Conservation (phyloP, 768 basidiomycete genomes). For the Boletus reticuloceps region DNA sequence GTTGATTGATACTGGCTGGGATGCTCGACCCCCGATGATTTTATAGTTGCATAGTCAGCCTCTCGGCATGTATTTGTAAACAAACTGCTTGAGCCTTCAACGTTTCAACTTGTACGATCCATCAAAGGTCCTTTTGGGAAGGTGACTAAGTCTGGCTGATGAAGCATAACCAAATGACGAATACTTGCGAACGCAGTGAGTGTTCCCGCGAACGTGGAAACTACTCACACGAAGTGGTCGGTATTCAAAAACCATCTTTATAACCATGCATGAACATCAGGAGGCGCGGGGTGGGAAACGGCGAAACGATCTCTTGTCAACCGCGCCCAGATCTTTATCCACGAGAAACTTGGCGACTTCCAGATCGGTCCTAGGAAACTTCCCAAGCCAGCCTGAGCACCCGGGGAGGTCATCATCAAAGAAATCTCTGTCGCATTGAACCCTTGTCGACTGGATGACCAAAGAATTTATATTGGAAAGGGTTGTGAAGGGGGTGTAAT, state of each 20-base stretch:
- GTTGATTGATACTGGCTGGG: neutral
- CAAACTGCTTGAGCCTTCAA: neutral
- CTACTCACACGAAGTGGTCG: no score
- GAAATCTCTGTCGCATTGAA: conserved; percentile 39
- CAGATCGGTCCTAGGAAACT: conserved; percentile 10
- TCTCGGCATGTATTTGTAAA: neutral
- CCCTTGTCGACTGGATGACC: conserved; percentile 37
- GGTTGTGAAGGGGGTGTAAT: no score
- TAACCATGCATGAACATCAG: no score
- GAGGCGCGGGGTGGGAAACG: no score
- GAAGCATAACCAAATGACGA: no score
- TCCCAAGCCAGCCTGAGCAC: conserved; percentile 30
- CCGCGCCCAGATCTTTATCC: neutral
- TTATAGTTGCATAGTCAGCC: neutral
- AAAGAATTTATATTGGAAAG: neutral
- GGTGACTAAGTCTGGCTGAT: no score
- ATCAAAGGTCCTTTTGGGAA: no score
- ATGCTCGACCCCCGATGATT: neutral
- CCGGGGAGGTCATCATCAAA: conserved; percentile 41
- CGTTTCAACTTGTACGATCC: neutral
- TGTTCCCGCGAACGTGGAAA: no score
- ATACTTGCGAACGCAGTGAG: no score
- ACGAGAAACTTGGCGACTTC: neutral
- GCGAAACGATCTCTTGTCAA: no score
- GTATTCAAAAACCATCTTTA: no score